Base-by-base conservation (phyloP, 345 rosid species). In the Sisymbrium irio region DNA sequence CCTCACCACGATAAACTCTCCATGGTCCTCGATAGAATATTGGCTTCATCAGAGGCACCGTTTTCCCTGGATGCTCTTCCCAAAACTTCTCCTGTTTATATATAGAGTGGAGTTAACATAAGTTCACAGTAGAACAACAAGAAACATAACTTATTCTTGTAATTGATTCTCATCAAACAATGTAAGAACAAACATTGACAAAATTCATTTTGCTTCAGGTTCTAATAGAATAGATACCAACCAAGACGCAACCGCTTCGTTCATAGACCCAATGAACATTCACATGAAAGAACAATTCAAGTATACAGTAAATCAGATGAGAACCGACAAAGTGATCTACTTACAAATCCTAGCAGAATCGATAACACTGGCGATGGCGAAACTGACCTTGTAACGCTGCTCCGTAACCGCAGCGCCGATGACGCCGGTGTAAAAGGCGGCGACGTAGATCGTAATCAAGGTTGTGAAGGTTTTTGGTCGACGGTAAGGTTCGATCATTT, bases 341-440 rank as follows among this genome's bases (percentile, higher is more conserved):
- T 49, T 4, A 18, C 22, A 18, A 62, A 7, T 6, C 14, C 10
- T 10, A 4, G 12, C 11, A 10, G 2, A n/a, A 53, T 51, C 35
- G 35, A 62, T 32, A 22, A 22, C 4, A 25, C 0, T 20, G 37
- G 45, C 18, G 53, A n/a, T n/a, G n/a, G n/a, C n/a, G 25, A 56
- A 39, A 22, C 18, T 42, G 6, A 91, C 96, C 86, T 95, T 88
- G 86, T 95, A 82, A 62, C 86, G 85, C 72, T 95, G 99, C 83
- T 95, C 99, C 1, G 92, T 87, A 73, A 90, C 54, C 61, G 97
- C 97, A 15, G 97, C 83, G 7, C 88, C 96, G 15, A 87, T 28
- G 25, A 95, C 98, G 3, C 96, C 97, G 3, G 99, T 92, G 83
- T 95, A 95, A 77, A 95, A 95, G 65, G 96, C 99, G 27, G 92